A percentile compares a stretch with the other conserved stretches of the same genome.
Evolutionary conservation across 1,284 basidiomycete genomes (phyloP).

Genomic region (Hemileia vastatrix): DNA sequence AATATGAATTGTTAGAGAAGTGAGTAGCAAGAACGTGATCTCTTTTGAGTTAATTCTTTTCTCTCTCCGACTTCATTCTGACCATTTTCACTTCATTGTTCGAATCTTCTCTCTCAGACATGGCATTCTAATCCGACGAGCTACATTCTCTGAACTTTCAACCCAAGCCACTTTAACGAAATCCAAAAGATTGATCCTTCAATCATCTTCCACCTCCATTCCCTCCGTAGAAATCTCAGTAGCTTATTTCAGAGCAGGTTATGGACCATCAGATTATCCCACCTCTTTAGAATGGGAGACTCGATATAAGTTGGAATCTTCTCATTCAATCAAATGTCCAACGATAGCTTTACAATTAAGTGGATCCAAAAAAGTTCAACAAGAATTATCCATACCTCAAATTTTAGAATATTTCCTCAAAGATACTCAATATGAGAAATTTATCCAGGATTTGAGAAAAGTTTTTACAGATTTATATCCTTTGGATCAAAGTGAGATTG

Average conservation of each 20-base stretch:
- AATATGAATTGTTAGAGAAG: slow-evolving; percentile 72
- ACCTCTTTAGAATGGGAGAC: slow-evolving; percentile 56
- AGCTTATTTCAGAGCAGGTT: slow-evolving; percentile 78
- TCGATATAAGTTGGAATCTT: slow-evolving; percentile 65
- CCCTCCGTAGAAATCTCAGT: slow-evolving; percentile 59
- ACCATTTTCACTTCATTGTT: neutral
- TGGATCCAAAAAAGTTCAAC: slow-evolving; percentile 90
- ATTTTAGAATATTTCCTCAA: slow-evolving; percentile 60
- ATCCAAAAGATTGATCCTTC: slow-evolving; percentile 14
- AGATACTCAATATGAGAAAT: slow-evolving; percentile 39
- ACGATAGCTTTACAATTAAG: slow-evolving; percentile 81
- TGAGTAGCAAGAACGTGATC: slow-evolving; percentile 43
- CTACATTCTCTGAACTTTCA: slow-evolving; percentile 62
- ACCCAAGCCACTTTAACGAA: slow-evolving; percentile 49
- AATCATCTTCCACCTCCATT: slow-evolving; percentile 5
- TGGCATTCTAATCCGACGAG: slow-evolving; percentile 61
- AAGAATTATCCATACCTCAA: slow-evolving; percentile 66
- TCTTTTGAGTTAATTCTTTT: neutral
- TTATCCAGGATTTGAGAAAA: slow-evolving; percentile 50
- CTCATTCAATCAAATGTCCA: slow-evolving; percentile 83
- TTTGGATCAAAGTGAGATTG: slow-evolving; percentile 46
- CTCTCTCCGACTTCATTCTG: neutral
- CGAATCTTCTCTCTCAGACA: slow-evolving; percentile 50
- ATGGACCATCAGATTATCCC: slow-evolving; percentile 72
- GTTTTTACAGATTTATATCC: slow-evolving; percentile 68